Percentiles rank a stretch among this genome's conserved stretches.
phyloP scores from a whole-genome alignment of 768 basidiomycete species.

The Naganishia kalamii region DNA sequence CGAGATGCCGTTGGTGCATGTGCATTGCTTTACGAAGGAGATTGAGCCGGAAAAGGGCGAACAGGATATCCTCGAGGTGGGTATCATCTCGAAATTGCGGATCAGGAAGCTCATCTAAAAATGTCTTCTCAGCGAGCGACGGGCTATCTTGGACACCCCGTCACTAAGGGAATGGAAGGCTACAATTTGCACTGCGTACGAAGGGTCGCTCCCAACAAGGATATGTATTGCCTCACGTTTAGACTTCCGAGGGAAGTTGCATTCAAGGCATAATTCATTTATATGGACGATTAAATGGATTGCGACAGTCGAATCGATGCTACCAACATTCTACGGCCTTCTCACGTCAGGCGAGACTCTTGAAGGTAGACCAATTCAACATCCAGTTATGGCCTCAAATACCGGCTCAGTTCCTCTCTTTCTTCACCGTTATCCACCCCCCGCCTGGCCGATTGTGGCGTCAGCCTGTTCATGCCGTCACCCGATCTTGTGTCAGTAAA shows the following conservation, averaged over 20 bases:
- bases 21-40: slow-evolving; percentile 91
- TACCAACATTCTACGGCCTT: too few relatives aligned
- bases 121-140: slow-evolving; percentile 59
- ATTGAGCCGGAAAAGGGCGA: slow-evolving; percentile 62
- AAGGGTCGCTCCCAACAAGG: slow-evolving; percentile 89
- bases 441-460: too few relatives aligned
- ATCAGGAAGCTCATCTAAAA: not conserved
- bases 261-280: slow-evolving; percentile 26
- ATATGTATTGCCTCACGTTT: slow-evolving; percentile 97
- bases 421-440: too few relatives aligned
- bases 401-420: too few relatives aligned
- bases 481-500: not conserved
- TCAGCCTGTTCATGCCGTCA: too few relatives aligned
- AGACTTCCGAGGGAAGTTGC: slow-evolving; percentile 55
- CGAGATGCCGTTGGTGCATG: slow-evolving; percentile 82
- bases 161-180: slow-evolving; percentile 48
- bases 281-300: not conserved
- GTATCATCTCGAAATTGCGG: slow-evolving; percentile 32
- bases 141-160: slow-evolving; percentile 55
- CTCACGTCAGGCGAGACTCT: too few relatives aligned
- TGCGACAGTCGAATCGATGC: too few relatives aligned
- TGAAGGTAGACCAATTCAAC: too few relatives aligned
- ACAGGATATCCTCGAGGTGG: slow-evolving; percentile 71
- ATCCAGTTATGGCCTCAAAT: too few relatives aligned
- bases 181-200: slow-evolving; percentile 67